Conservation (phyloP, 768 basidiomycete species). For the Sutorius australiensis region DNA sequence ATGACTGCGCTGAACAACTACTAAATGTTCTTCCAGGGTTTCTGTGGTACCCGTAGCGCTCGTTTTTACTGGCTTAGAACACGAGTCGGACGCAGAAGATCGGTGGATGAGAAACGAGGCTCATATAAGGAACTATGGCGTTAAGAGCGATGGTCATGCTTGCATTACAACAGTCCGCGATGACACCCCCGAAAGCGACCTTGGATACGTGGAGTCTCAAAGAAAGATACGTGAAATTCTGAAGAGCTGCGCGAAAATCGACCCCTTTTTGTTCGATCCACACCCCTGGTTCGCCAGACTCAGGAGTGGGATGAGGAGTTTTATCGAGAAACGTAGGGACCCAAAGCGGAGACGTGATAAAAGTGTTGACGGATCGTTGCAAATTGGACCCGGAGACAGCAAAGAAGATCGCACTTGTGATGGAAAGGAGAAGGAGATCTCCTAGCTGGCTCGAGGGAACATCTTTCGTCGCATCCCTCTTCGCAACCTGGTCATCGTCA, state of each 20-base stretch:
- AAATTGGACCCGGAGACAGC: slow-evolving; percentile 24
- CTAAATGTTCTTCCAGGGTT: slow-evolving; percentile 33
- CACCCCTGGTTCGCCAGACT: slow-evolving; percentile 15
- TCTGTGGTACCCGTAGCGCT: neutral
- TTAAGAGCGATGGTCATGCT: neutral
- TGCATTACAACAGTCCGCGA: slow-evolving; percentile 20
- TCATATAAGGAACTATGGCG: neutral
- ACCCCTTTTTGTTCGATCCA: slow-evolving; percentile 10
- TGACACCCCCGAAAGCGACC: slow-evolving; percentile 7
- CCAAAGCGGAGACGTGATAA: slow-evolving; percentile 16
- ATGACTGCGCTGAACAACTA: slow-evolving; percentile 30
- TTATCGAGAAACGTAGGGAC: slow-evolving; percentile 8
- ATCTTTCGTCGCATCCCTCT: no score
- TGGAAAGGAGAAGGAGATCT: neutral
- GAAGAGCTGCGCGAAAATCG: slow-evolving; percentile 8
- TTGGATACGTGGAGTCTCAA: slow-evolving; percentile 21
- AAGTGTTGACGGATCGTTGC: slow-evolving; percentile 21
- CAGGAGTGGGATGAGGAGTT: slow-evolving; percentile 5
- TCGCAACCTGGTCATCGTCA: no score
- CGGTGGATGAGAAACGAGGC: neutral
- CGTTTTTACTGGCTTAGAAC: neutral
- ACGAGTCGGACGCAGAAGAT: neutral
- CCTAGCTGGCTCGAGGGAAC: slow-evolving; percentile 10
- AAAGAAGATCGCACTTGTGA: slow-evolving; percentile 15
- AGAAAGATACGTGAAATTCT: slow-evolving; percentile 17